A percentile compares a stretch with the other conserved stretches of the same genome.
Evolutionary conservation across 2,329 filamentous ascomycete genomes (phyloP).

Genomic region (Alternaria panax): DNA sequence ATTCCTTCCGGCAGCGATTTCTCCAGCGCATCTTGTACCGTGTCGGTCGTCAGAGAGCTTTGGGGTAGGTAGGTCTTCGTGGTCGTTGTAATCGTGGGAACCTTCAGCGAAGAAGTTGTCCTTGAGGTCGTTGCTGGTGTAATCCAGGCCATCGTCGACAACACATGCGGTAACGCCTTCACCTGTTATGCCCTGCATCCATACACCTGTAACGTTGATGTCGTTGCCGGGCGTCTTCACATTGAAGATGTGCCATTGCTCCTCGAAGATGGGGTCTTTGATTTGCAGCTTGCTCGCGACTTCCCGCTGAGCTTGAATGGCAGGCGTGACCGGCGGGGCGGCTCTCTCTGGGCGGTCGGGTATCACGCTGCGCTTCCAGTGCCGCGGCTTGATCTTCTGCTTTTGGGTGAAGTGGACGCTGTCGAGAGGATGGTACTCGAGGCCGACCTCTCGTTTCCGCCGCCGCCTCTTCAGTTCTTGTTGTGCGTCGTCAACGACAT

Average conservation of each 20-base stretch:
- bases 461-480: slow-evolving; percentile 64
- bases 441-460: slow-evolving; percentile 64
- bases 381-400: slow-evolving; percentile 67
- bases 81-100: slow-evolving; percentile 96
- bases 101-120: slow-evolving; percentile 93
- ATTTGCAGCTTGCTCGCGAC: slow-evolving; percentile 71
- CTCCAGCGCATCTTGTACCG: slow-evolving; percentile 92
- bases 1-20: slow-evolving; percentile 91
- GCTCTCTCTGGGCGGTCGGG: slow-evolving; percentile 33
- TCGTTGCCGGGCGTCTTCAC: slow-evolving; percentile 82
- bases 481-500: slow-evolving; percentile 60
- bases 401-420: slow-evolving; percentile 81
- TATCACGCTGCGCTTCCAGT: slow-evolving; percentile 64
- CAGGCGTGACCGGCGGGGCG: slow-evolving; percentile 49
- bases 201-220: slow-evolving; percentile 93
- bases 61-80: slow-evolving; percentile 78
- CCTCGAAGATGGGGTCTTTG: slow-evolving; percentile 85
- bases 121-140: slow-evolving; percentile 91
- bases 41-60: slow-evolving; percentile 85
- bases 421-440: slow-evolving; percentile 68
- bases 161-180: slow-evolving; percentile 90
- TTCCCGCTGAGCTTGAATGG: slow-evolving; percentile 56
- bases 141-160: slow-evolving; percentile 94
- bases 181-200: slow-evolving; percentile 89
- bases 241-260: slow-evolving; percentile 97